Conservation (phyloP, 352 stramenopile species). For the Globisporangium iwayamae region DNA sequence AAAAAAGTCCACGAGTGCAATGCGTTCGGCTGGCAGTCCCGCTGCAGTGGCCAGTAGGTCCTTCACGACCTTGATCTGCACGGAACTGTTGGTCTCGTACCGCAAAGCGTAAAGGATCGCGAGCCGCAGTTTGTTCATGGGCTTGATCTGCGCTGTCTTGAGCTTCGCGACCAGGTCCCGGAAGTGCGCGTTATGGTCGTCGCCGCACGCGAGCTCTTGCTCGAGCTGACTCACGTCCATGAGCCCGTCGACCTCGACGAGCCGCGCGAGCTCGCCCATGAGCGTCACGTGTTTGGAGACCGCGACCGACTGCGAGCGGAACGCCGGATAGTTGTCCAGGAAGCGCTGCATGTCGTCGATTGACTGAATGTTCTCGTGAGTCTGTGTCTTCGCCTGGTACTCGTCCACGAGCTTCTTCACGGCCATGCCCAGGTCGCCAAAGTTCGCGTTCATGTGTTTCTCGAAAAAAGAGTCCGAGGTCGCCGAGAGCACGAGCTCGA, state of each 20-base stretch:
- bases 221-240: constrained; percentile 99
- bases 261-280: constrained; percentile 96
- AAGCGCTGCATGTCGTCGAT: constrained; percentile 99
- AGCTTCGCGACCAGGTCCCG: constrained; percentile 79
- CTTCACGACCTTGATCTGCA: constrained; percentile 80
- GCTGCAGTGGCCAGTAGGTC: constrained; percentile 45
- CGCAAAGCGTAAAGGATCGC: constrained; percentile 97
- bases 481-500: constrained; percentile 95
- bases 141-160: constrained; percentile 85
- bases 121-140: constrained; percentile 97
- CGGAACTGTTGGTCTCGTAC: constrained; percentile 93
- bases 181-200: constrained; percentile 82
- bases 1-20: constrained; percentile 60
- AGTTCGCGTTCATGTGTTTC: constrained; percentile 97
- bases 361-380: constrained; percentile 83
- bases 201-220: constrained; percentile 85
- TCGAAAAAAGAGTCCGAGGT: constrained; percentile 97
- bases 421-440: constrained; percentile 94
- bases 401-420: constrained; percentile 95
- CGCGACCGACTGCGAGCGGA: constrained; percentile 94
- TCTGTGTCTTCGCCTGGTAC: constrained; percentile 81
- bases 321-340: constrained; percentile 96
- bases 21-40: constrained; percentile 39
- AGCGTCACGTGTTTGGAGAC: constrained; percentile 99
- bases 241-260: constrained; percentile 94